These are phyloP conservation scores for Diversispora eburnea DNA, from an alignment of 192 early-diverging fungal genomes.

Conservation along the genomic window DNA sequence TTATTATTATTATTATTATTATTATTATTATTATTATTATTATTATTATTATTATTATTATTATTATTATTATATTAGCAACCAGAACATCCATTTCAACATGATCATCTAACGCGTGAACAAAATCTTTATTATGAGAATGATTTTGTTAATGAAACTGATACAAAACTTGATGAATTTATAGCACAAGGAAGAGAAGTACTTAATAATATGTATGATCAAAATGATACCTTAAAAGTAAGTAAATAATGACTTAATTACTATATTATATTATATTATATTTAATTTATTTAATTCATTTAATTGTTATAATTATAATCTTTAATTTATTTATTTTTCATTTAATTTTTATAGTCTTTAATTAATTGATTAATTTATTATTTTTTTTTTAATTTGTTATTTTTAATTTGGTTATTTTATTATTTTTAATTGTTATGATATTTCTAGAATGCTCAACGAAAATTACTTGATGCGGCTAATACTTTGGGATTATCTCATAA, in stretches of 20 bases:
- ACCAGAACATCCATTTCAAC: slow-evolving; percentile 48
- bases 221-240: slow-evolving; percentile 55
- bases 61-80: slow-evolving; percentile 18
- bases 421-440: background rate
- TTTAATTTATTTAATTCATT: background rate
- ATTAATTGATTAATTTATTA: background rate
- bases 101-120: background rate
- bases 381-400: too few species aligned
- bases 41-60: too few species aligned
- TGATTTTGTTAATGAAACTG: slow-evolving; percentile 46
- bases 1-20: background rate
- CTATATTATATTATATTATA: too few species aligned
- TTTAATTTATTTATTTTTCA: too few species aligned
- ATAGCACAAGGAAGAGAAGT: slow-evolving; percentile 48
- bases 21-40: too few species aligned
- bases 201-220: slow-evolving; percentile 53
- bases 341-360: background rate
- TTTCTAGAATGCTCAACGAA: slow-evolving; percentile 52
- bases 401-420: background rate
- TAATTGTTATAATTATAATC: too few species aligned
- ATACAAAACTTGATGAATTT: slow-evolving; percentile 51
- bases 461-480: slow-evolving; percentile 54
- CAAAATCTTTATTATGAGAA: slow-evolving; percentile 43
- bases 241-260: background rate
- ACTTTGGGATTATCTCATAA: slow-evolving; percentile 57